A percentile compares a stretch with the other conserved stretches of the same genome.
Conservation (phyloP, 495 filamentous ascomycete genomes). For the Bombardia bombarda region DNA sequence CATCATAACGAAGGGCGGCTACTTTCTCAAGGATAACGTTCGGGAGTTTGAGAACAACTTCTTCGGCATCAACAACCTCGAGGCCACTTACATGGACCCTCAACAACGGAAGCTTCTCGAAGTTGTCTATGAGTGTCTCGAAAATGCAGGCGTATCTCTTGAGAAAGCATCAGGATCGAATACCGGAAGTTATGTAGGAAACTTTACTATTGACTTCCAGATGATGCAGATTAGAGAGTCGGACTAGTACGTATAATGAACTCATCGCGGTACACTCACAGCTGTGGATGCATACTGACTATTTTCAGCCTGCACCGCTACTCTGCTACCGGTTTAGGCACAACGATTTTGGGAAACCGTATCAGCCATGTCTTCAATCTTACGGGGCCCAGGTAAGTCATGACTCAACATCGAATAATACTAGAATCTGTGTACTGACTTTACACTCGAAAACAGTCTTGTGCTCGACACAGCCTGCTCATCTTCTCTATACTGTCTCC, state of each 20-base stretch:
- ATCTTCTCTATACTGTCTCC: conserved; percentile 40
- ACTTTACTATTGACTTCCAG: conserved; percentile 67
- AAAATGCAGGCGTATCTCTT: conserved; percentile 66
- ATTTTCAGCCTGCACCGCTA: conserved; percentile 14
- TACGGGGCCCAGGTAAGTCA: conserved; percentile 44
- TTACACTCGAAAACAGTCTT: too few relatives aligned
- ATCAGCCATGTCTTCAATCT: conserved; percentile 49
- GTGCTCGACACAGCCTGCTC: conserved; percentile 54
- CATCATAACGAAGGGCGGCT: conserved; percentile 52
- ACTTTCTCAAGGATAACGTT: conserved; percentile 18
- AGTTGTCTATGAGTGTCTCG: conserved; percentile 72
- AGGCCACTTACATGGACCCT: background rate
- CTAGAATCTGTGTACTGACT: too few relatives aligned
- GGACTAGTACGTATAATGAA: too few relatives aligned
- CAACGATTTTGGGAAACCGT: conserved; percentile 39
- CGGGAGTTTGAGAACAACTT: background rate
- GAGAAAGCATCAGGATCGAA: conserved; percentile 59
- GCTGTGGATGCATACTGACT: too few relatives aligned
- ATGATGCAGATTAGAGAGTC: conserved; percentile 7
- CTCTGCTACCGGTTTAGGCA: conserved; percentile 15
- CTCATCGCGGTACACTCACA: too few relatives aligned
- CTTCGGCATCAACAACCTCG: background rate
- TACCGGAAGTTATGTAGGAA: conserved; percentile 68
- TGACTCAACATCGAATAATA: too few relatives aligned
- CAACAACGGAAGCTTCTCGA: conserved; percentile 17